These are phyloP conservation scores for Rutstroemia sp. DNA, from an alignment of 2,329 filamentous ascomycete species.

Conservation along the genomic window DNA sequence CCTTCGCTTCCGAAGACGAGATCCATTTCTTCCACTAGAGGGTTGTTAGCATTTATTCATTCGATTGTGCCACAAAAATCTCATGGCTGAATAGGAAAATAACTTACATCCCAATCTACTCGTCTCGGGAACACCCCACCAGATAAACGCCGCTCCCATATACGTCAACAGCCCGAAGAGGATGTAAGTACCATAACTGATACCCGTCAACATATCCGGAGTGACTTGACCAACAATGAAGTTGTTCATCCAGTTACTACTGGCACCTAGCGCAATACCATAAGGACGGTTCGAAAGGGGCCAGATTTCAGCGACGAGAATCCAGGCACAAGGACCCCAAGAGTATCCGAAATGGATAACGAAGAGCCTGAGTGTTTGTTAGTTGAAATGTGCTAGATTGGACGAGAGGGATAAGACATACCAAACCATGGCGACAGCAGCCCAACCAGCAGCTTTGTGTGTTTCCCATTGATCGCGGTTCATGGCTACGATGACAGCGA, in stretches of 20 bases:
- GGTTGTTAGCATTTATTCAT: background rate
- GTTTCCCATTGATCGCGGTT: conserved; percentile 50
- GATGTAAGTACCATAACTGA: conserved; percentile 65
- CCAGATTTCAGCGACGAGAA: conserved; percentile 68
- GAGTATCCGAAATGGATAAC: conserved; percentile 68
- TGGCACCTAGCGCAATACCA: conserved; percentile 61
- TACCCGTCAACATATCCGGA: conserved; percentile 56
- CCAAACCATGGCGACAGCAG: conserved; percentile 57
- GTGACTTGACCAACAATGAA: conserved; percentile 62
- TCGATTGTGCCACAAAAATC: too few relatives aligned
- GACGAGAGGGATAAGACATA: background rate
- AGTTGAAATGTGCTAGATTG: background rate
- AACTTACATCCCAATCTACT: conserved; percentile 36
- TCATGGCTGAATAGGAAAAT: background rate
- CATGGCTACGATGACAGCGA: conserved; percentile 44
- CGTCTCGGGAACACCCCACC: conserved; percentile 45
- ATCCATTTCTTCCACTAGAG: conserved; percentile 49
- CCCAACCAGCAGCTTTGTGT: conserved; percentile 61
- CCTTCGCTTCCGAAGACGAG: conserved; percentile 60
- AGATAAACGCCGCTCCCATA: conserved; percentile 49
- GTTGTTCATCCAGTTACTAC: conserved; percentile 57
- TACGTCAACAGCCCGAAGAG: conserved; percentile 60
- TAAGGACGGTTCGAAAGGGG: conserved; percentile 63
- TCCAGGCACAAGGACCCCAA: conserved; percentile 71
- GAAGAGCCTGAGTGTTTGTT: conserved; percentile 44